Evolutionary conservation across 2,329 filamentous ascomycete genomes (phyloP), one percentile per base, ranked within the genome.

Genomic region (Diaporthe citri): DNA sequence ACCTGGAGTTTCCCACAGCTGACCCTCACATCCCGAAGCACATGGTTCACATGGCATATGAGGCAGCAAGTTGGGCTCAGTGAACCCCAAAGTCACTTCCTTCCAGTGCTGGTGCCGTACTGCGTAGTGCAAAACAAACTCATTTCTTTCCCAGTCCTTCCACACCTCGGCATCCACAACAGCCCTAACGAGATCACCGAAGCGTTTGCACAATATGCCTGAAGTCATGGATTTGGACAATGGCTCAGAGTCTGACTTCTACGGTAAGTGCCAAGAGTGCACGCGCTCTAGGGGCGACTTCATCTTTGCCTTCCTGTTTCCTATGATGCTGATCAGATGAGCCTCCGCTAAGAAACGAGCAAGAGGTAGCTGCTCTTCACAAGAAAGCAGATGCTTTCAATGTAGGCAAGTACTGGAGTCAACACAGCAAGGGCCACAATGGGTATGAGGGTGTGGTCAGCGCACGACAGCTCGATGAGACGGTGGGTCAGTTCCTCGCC

Each of bases 401-500:
- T 43, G 59, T 62, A 39, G 20, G 17, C n/a, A 22, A 31, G 41
- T 15, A 62, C 25, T 43, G 36, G 59, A 46, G 22, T 9, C 36
- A 15, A 62, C 39, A 25, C 13, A 25, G 15, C 15, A 4, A 22
- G 15, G 55, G 20, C 13, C 39, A 62, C 25, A 62, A 62, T 4
- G 59, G 3, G 3, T 62, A 62, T 39, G 36, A 62, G 10, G 15
- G 15, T 22, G 59, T 62, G 3, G 25, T 15, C n/a, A 31, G n/a
- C 39, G 59, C 59, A 28, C 59, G 39, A 4, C 59, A 62, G 59
- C 59, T 62, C n/a, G 5, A 43, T 2, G 59, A 66, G 62, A 51
- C 43, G 62, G 43, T 67, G 43, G 43, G 22, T 39, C 62, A 67
- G 43, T 67, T 51, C 31, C 62, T 67, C 7, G 28, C 43, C 28